Percentiles rank a stretch among this genome's conserved stretches.
Conservation (phyloP, 148 eudicot species). For the Selenicereus undatus region DNA sequence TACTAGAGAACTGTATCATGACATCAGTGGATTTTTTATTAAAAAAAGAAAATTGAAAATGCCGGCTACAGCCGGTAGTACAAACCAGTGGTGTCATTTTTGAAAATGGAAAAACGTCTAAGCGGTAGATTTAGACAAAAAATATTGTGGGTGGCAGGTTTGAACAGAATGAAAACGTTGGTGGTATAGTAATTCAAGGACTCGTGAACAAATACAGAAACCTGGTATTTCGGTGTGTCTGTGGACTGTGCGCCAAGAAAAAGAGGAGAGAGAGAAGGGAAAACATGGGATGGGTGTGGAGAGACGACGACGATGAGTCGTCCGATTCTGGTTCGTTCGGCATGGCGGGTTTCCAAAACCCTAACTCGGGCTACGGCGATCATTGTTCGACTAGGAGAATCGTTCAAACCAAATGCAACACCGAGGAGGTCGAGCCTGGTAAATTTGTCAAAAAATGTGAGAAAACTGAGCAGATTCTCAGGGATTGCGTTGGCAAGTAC, state of each 20-base stretch:
- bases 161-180: too few relatives aligned
- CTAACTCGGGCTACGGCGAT: constrained; percentile 18
- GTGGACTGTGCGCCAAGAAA: constrained; percentile 7
- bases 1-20: too few relatives aligned
- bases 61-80: too few relatives aligned
- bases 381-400: constrained; percentile 57
- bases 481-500: constrained; percentile 75
- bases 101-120: too few relatives aligned
- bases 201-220: too few relatives aligned
- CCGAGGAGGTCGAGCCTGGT: constrained; percentile 87
- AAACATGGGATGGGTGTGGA: constrained; percentile 81
- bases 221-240: too few relatives aligned
- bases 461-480: constrained; percentile 66
- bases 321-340: constrained; percentile 14
- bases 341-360: constrained; percentile 5
- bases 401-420: constrained; percentile 60
- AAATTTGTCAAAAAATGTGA: constrained; percentile 75
- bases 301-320: constrained; percentile 42
- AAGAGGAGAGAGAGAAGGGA: neutral
- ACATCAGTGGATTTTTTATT: too few relatives aligned
- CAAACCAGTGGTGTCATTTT: too few relatives aligned
- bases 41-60: too few relatives aligned
- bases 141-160: too few relatives aligned
- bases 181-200: too few relatives aligned
- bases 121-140: too few relatives aligned